Evolutionary conservation across 495 filamentous ascomycete species (phyloP).

Genomic region (Tuber aestivum): DNA sequence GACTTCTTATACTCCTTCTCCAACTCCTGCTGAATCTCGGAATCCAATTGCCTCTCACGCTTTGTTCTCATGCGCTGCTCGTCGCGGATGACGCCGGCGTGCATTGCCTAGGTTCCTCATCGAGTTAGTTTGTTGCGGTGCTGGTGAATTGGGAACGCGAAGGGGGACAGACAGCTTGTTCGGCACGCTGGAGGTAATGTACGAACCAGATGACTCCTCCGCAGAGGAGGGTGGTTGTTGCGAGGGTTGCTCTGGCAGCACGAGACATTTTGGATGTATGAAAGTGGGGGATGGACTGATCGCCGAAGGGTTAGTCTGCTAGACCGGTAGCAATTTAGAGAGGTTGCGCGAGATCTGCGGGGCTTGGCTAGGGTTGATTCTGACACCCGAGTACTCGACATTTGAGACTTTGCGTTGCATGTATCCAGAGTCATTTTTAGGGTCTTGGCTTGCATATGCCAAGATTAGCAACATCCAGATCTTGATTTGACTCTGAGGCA

Average conservation of each 20-base stretch:
- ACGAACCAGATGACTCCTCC: constrained; percentile 75
- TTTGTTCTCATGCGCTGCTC: constrained; percentile 91
- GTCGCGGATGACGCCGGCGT: constrained; percentile 86
- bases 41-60: constrained; percentile 80
- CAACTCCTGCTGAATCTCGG: constrained; percentile 78
- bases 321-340: too few relatives aligned
- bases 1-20: constrained; percentile 87
- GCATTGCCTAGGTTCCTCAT: constrained; percentile 68
- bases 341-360: too few relatives aligned
- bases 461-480: too few relatives aligned
- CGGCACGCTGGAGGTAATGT: constrained; percentile 77
- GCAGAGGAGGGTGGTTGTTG: constrained; percentile 68
- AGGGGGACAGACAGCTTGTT: constrained; percentile 63
- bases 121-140: constrained; percentile 13
- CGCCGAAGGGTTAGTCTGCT: too few relatives aligned
- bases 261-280: constrained; percentile 64
- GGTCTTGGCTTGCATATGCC: too few relatives aligned
- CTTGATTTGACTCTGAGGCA: too few relatives aligned
- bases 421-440: too few relatives aligned
- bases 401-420: too few relatives aligned
- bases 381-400: too few relatives aligned
- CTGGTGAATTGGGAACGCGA: constrained; percentile 4
- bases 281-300: too few relatives aligned
- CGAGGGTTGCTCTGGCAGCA: constrained; percentile 78
- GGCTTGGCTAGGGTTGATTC: too few relatives aligned